Evolutionary conservation across 2,329 filamentous ascomycete species (phyloP).

Genomic region (Colletotrichum neosansevieriae): DNA sequence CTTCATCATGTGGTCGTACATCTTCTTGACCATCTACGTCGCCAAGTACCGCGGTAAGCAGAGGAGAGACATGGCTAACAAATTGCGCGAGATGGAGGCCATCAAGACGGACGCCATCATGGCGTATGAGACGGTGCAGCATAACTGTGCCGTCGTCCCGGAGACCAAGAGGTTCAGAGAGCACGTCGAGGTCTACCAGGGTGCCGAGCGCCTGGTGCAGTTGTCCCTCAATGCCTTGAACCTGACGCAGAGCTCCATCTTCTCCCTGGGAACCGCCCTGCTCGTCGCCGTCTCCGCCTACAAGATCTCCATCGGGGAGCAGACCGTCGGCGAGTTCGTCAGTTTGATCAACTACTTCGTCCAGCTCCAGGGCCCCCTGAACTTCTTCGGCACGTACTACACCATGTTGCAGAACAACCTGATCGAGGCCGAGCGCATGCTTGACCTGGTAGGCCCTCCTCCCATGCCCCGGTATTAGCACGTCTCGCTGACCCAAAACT

Average conservation of each 20-base stretch:
- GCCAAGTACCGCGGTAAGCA: slow-evolving; percentile 59
- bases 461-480: accelerated
- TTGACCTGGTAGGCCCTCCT: slow-evolving; percentile 52
- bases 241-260: slow-evolving; percentile 72
- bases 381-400: slow-evolving; percentile 68
- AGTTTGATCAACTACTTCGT: slow-evolving; percentile 69
- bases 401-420: slow-evolving; percentile 60
- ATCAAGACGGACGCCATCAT: slow-evolving; percentile 58
- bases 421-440: slow-evolving; percentile 59
- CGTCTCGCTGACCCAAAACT: slow-evolving; percentile 37
- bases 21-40: slow-evolving; percentile 64
- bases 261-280: slow-evolving; percentile 70
- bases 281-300: slow-evolving; percentile 72
- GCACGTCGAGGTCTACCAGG: slow-evolving; percentile 68
- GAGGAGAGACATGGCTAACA: slow-evolving; percentile 57
- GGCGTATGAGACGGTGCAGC: slow-evolving; percentile 70
- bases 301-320: slow-evolving; percentile 67
- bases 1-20: slow-evolving; percentile 62
- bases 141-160: slow-evolving; percentile 71
- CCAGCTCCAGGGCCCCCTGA: slow-evolving; percentile 71
- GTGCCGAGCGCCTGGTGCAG: slow-evolving; percentile 67
- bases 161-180: slow-evolving; percentile 69
- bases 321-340: slow-evolving; percentile 68
- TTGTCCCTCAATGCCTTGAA: slow-evolving; percentile 70
- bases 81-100: slow-evolving; percentile 59